A percentile compares a stretch with the other conserved stretches of the same genome.
These are phyloP conservation scores for Aspergillus aculeatinus DNA, from an alignment of 2,329 filamentous ascomycete genomes.

Conservation along the genomic window DNA sequence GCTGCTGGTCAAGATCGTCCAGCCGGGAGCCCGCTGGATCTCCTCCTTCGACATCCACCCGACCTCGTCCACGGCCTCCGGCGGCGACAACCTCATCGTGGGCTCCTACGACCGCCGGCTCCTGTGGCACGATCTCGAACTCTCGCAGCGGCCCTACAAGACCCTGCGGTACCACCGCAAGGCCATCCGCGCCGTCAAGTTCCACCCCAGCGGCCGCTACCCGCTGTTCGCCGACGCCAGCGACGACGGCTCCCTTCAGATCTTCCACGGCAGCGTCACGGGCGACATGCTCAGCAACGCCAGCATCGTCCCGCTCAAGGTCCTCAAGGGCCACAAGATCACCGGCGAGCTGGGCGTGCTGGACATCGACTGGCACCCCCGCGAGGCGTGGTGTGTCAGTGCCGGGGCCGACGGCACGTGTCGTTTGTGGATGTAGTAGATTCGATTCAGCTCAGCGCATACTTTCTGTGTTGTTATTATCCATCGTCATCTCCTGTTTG, in stretches of 20 bases:
- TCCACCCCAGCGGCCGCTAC: slow-evolving; percentile 71
- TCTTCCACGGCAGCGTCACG: slow-evolving; percentile 96
- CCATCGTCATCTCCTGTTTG: slow-evolving; percentile 16
- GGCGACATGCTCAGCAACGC: slow-evolving; percentile 95
- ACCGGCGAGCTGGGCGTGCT: slow-evolving; percentile 83
- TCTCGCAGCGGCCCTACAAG: slow-evolving; percentile 89
- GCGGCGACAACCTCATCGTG: slow-evolving; percentile 90
- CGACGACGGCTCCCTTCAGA: slow-evolving; percentile 90
- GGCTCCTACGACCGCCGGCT: slow-evolving; percentile 92
- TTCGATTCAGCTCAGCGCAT: slow-evolving; percentile 20
- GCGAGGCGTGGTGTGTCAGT: slow-evolving; percentile 90
- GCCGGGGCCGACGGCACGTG: slow-evolving; percentile 92
- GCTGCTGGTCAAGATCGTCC: slow-evolving; percentile 86
- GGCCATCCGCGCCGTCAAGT: slow-evolving; percentile 85
- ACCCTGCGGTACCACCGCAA: slow-evolving; percentile 92
- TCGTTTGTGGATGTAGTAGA: slow-evolving; percentile 73
- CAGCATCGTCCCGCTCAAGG: slow-evolving; percentile 93
- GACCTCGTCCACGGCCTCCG: slow-evolving; percentile 81
- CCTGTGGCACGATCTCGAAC: slow-evolving; percentile 94
- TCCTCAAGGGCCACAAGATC: slow-evolving; percentile 84
- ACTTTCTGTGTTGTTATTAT: slow-evolving; percentile 21
- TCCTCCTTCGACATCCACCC: slow-evolving; percentile 91
- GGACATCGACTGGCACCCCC: slow-evolving; percentile 94
- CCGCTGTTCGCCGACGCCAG: slow-evolving; percentile 93
- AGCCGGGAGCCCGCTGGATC: slow-evolving; percentile 93